Evolutionary conservation across 371 early-diverging fungal genomes (phyloP).

Genomic region (Fennellomyces sp.): DNA sequence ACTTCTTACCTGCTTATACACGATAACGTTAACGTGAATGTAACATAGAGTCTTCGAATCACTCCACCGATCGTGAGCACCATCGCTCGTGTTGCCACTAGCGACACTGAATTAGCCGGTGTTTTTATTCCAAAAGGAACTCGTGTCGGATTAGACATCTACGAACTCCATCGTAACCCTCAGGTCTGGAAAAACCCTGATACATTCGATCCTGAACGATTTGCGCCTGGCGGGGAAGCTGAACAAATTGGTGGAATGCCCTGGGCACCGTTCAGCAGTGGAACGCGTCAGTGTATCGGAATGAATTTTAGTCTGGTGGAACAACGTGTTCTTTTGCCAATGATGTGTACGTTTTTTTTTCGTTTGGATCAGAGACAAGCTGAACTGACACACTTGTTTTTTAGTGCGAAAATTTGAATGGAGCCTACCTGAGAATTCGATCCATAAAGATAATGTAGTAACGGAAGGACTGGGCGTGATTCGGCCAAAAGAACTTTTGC

Average conservation of each 20-base stretch:
- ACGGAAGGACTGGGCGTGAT: too few species aligned
- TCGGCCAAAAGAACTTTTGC: too few species aligned
- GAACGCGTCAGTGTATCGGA: constrained; percentile 59
- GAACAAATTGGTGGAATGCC: constrained; percentile 23
- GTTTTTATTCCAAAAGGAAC: constrained; percentile 19
- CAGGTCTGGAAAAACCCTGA: constrained; percentile 28
- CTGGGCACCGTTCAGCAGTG: constrained; percentile 58
- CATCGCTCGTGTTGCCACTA: neutral
- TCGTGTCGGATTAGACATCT: constrained; percentile 7
- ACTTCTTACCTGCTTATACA: neutral
- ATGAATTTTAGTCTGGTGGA: constrained; percentile 60
- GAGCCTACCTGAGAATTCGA: too few species aligned
- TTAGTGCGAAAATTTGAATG: too few species aligned
- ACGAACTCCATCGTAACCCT: constrained; percentile 31
- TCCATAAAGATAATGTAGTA: too few species aligned
- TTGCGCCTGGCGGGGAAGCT: constrained; percentile 13
- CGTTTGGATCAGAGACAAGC: too few species aligned
- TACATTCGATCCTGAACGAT: constrained; percentile 24
- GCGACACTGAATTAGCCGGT: constrained; percentile 27
- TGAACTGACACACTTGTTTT: too few species aligned
- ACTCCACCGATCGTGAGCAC: constrained; percentile 4
- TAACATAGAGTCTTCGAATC: constrained; percentile 8
- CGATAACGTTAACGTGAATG: too few species aligned
- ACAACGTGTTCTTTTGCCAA: constrained; percentile 52
- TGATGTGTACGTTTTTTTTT: constrained; percentile 32